Evolutionary conservation across 139 green algal species (phyloP).

Genomic region (Asterochloris erici): DNA sequence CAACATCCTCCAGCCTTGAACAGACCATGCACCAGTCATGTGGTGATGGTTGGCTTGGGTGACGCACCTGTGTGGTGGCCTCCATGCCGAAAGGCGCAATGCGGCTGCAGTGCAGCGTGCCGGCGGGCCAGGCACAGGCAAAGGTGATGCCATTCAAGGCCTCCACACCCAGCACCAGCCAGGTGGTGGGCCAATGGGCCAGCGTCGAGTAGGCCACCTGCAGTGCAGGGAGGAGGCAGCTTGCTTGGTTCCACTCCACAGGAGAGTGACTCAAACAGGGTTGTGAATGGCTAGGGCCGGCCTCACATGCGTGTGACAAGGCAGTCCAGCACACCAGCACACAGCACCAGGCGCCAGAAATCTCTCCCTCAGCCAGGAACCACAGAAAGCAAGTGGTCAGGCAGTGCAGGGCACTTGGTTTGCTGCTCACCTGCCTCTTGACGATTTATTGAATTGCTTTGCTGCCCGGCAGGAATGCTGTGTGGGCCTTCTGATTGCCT

Average conservation of each 20-base stretch:
- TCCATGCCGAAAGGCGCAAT: slow-evolving; percentile 30
- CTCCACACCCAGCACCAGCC: slow-evolving; percentile 14
- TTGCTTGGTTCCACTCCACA: not conserved
- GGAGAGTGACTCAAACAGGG: too few relatives aligned
- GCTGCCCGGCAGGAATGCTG: too few relatives aligned
- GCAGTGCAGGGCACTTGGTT: too few relatives aligned
- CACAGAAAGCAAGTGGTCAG: too few relatives aligned
- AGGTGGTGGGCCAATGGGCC: slow-evolving; percentile 3
- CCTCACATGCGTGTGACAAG: too few relatives aligned
- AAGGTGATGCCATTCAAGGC: slow-evolving; percentile 52
- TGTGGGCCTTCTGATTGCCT: too few relatives aligned
- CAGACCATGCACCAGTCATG: not conserved
- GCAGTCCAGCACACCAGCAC: too few relatives aligned
- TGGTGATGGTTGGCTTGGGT: not conserved
- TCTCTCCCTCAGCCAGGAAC: too few relatives aligned
- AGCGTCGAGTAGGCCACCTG: slow-evolving; percentile 8
- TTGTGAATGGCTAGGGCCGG: too few relatives aligned
- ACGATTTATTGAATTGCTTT: too few relatives aligned
- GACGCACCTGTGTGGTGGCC: slow-evolving; percentile 36
- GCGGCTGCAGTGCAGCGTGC: slow-evolving; percentile 26
- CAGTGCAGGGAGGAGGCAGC: not conserved
- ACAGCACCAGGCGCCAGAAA: too few relatives aligned
- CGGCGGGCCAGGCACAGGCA: slow-evolving; percentile 27
- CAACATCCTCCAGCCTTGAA: not conserved
- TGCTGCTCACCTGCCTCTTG: too few relatives aligned